A percentile compares a stretch with the other conserved stretches of the same genome.
phyloP scores from a whole-genome alignment of 768 basidiomycete species.

The Trametes punicea region DNA sequence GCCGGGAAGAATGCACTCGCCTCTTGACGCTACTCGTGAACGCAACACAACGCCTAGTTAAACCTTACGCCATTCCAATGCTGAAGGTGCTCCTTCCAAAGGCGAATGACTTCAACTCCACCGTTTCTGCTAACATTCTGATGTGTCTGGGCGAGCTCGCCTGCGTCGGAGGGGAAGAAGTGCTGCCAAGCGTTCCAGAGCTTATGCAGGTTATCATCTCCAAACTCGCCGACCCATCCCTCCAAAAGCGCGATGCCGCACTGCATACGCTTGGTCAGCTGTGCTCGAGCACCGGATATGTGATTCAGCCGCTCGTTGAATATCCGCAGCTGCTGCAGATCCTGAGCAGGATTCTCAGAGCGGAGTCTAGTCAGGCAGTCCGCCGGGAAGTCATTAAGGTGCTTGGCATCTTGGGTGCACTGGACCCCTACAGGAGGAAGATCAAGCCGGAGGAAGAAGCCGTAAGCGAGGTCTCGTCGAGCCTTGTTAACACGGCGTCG shows the following conservation, averaged over 20 bases:
- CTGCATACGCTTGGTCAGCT: conserved; percentile 92
- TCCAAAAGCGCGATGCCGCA: conserved; percentile 90
- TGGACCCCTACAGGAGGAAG: conserved; percentile 95
- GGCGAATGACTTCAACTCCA: conserved; percentile 79
- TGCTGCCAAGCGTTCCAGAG: conserved; percentile 74
- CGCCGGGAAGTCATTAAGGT: conserved; percentile 92
- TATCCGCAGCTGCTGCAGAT: conserved; percentile 88
- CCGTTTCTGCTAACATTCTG: conserved; percentile 88
- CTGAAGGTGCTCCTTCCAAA: conserved; percentile 89
- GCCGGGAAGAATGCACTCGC: conserved; percentile 88
- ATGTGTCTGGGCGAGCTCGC: conserved; percentile 94
- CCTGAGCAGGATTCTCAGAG: conserved; percentile 79
- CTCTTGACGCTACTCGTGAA: conserved; percentile 86
- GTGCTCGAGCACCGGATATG: conserved; percentile 93
- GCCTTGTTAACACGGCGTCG: conserved; percentile 58
- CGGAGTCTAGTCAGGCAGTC: conserved; percentile 68
- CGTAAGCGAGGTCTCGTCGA: conserved; percentile 43
- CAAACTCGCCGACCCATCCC: conserved; percentile 85
- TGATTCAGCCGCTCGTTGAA: conserved; percentile 86
- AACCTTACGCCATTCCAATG: conserved; percentile 93
- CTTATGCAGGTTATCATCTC: conserved; percentile 89
- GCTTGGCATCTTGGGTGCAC: conserved; percentile 90
- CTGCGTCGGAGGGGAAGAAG: conserved; percentile 91
- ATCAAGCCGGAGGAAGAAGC: conserved; percentile 63
- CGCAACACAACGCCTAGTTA: conserved; percentile 90